Base-by-base conservation (phyloP, 2,329 filamentous ascomycete genomes). In the Elsinoe australis region DNA sequence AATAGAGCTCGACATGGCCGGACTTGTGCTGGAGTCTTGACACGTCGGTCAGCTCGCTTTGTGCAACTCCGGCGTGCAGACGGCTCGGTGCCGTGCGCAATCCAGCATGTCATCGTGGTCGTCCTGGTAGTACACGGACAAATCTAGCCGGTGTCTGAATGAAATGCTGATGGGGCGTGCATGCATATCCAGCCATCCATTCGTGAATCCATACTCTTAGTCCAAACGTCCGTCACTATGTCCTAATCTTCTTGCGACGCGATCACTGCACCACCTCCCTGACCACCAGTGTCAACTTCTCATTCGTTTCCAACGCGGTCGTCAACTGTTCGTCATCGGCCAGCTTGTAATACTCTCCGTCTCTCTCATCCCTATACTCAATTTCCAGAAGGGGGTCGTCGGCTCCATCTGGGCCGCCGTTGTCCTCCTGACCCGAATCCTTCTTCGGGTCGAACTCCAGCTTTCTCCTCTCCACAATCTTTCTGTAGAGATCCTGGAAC, bases 311-410 rank as follows among this genome's bases (percentile, higher is more conserved):
- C 54, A 95, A 71, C 2, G 90, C 90, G 55, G 78, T 75, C 54
- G 88, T 82, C 46, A 96, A 70, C 63, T 95, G 88, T 53, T 83
- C 76, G 61, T 95, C 82, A 65, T 79, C 88, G 60, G 85, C 72
- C 54, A 96, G 71, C 29, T 79, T 80, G 33, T 83, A 80, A 64
- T 83, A 85, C 54, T 85, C 79, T 19, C 83, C 83, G 3, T 82
- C 84, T 24, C 77, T 72, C 63, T 95, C 89, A 55, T 95, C 89
- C 64, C 86, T 83, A 71, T 94, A 95, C 56, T 82, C 86, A 18
- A 95, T 76, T 53, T 84, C 74, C 21, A 95, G 75, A 17, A 83
- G 77, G n/a, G 86, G 81, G 7, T 78, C 72, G 9, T 47, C 49
- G 9, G 5, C 15, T 26, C 35, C 35, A 19, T 29, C 33, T 10